Evolutionary conservation across 2,329 filamentous ascomycete genomes (phyloP).

Genomic region (Fusarium mexicanum): DNA sequence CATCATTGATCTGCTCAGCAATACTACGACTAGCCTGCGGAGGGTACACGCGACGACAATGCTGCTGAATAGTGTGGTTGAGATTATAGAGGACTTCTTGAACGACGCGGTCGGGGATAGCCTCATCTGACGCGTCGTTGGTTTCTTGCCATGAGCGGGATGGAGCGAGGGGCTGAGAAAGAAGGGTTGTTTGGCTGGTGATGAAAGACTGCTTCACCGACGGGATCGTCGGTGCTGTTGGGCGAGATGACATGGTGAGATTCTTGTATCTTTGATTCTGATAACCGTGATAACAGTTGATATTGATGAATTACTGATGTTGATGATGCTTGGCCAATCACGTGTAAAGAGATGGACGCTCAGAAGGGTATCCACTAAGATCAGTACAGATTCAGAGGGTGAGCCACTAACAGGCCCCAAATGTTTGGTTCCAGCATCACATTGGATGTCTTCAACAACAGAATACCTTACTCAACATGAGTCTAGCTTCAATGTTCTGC

Average conservation of each 20-base stretch:
- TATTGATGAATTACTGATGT: not conserved
- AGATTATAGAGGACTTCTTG: conserved; percentile 67
- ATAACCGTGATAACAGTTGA: not conserved
- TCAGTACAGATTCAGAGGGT: not conserved
- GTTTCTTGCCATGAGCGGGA: conserved; percentile 62
- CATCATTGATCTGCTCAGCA: conserved; percentile 75
- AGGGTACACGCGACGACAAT: conserved; percentile 72
- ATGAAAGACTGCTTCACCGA: conserved; percentile 73
- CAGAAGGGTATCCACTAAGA: not conserved
- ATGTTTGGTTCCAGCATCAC: too few species aligned
- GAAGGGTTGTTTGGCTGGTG: conserved; percentile 67
- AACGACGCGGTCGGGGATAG: conserved; percentile 59
- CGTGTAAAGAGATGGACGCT: not conserved
- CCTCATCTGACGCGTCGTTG: conserved; percentile 55
- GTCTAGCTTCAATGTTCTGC: not conserved
- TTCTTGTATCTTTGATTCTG: not conserved
- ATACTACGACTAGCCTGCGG: conserved; percentile 76
- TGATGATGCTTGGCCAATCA: conserved; percentile 21
- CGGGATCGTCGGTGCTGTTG: conserved; percentile 62
- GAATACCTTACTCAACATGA: not conserved
- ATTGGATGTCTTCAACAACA: not conserved
- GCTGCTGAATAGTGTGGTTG: conserved; percentile 71
- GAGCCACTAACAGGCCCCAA: not conserved
- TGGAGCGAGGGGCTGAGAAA: conserved; percentile 67
- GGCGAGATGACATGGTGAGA: conserved; percentile 12